Evolutionary conservation across 495 filamentous ascomycete species (phyloP).

Genomic region (Neurospora sp.): DNA sequence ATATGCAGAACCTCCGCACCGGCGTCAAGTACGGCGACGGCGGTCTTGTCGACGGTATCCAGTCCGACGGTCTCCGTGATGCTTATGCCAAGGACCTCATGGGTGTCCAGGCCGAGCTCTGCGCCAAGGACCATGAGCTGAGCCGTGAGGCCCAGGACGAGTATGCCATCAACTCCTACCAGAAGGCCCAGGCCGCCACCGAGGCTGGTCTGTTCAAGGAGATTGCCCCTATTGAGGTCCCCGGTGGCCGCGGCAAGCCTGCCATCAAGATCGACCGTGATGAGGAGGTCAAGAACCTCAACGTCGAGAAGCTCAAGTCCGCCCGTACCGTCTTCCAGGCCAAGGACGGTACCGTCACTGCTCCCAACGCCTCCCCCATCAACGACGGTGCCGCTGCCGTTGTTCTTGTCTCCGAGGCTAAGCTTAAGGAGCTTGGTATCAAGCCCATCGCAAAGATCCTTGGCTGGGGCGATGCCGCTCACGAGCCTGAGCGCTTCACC

Average conservation of each 20-base stretch:
- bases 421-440: conserved; percentile 76
- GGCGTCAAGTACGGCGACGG: conserved; percentile 89
- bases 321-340: conserved; percentile 82
- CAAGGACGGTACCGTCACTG: conserved; percentile 78
- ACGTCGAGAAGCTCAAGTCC: conserved; percentile 76
- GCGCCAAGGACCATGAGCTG: conserved; percentile 73
- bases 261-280: conserved; percentile 69
- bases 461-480: conserved; percentile 91
- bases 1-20: conserved; percentile 70
- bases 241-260: conserved; percentile 83
- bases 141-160: conserved; percentile 77
- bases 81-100: conserved; percentile 88
- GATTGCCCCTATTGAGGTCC: conserved; percentile 83
- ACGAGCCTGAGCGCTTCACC: conserved; percentile 87
- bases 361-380: conserved; percentile 93
- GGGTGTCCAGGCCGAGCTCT: conserved; percentile 88
- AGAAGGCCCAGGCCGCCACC: conserved; percentile 80
- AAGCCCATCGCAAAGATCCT: conserved; percentile 91
- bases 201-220: conserved; percentile 72
- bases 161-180: conserved; percentile 86
- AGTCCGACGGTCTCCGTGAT: conserved; percentile 86
- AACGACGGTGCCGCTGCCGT: conserved; percentile 89
- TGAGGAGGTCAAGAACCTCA: conserved; percentile 96
- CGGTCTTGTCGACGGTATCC: conserved; percentile 75
- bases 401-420: conserved; percentile 82